A percentile compares a stretch with the other conserved stretches of the same genome.
Evolutionary conservation across 2,329 filamentous ascomycete species (phyloP).

Genomic region (Nemania serpens): DNA sequence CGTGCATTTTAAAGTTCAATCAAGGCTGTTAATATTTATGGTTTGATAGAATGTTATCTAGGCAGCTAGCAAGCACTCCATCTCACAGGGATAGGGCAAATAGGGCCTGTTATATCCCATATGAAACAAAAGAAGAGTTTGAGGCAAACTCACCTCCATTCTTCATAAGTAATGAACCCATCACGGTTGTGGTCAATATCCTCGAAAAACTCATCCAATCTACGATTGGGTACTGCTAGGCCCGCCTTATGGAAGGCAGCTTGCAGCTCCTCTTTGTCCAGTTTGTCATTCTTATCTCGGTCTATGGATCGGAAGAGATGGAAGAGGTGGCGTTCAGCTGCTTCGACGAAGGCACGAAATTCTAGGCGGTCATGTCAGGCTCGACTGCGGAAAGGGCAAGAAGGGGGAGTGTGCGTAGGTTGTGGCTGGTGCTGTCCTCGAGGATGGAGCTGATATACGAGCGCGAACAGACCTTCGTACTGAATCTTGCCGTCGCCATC

Average conservation of each 20-base stretch:
- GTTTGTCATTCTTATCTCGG: slow-evolving; percentile 78
- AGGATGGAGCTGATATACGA: slow-evolving; percentile 15
- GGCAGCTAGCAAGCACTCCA: neutral
- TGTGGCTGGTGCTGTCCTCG: neutral
- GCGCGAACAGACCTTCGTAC: slow-evolving; percentile 71
- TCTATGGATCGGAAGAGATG: slow-evolving; percentile 87
- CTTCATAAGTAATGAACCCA: slow-evolving; percentile 84
- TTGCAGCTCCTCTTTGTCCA: slow-evolving; percentile 85
- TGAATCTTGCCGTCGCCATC: slow-evolving; percentile 89
- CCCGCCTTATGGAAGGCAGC: slow-evolving; percentile 78
- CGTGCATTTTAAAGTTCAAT: neutral
- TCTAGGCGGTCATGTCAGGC: slow-evolving; percentile 57
- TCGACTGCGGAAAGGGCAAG: slow-evolving; percentile 3
- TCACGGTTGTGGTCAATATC: slow-evolving; percentile 91
- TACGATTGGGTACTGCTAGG: slow-evolving; percentile 74
- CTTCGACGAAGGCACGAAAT: slow-evolving; percentile 85
- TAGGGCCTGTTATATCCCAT: neutral
- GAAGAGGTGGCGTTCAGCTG: slow-evolving; percentile 83
- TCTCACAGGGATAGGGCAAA: too few relatives aligned
- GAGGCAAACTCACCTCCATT: slow-evolving; percentile 85
- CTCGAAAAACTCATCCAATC: slow-evolving; percentile 82
- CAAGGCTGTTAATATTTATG: neutral
- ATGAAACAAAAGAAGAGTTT: neutral
- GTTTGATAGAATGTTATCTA: neutral
- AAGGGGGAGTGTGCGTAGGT: neutral